Evolutionary conservation across 2,329 filamentous ascomycete genomes (phyloP).

Genomic region (Aspergillus pseudoviridinutans): DNA sequence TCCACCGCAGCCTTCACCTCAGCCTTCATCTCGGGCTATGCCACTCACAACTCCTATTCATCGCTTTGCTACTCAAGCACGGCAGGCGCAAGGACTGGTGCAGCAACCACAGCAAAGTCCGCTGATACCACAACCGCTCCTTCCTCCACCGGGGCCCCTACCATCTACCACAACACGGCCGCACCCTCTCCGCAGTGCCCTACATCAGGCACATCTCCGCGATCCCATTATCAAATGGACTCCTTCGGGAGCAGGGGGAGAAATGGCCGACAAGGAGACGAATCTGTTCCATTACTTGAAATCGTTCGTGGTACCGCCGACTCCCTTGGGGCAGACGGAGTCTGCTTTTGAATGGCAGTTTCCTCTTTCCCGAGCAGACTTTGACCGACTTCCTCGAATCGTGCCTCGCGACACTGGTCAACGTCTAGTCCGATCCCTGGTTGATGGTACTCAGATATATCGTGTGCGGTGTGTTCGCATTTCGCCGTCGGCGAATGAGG

Average conservation of each 20-base stretch:
- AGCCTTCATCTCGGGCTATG: background rate
- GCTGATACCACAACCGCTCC: conserved; percentile 13
- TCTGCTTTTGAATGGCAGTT: conserved; percentile 34
- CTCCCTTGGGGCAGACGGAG: conserved; percentile 21
- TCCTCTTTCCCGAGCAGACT: conserved; percentile 25
- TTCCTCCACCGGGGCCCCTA: conserved; percentile 33
- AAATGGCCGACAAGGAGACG: conserved; percentile 21
- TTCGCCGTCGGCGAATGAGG: conserved; percentile 22
- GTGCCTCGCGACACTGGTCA: conserved; percentile 14
- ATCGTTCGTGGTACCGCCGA: conserved; percentile 28
- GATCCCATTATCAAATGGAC: conserved; percentile 46
- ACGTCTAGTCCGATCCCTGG: conserved; percentile 31
- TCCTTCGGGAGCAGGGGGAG: conserved; percentile 13
- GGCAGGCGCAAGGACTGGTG: background rate
- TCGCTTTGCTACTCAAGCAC: background rate
- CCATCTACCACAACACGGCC: conserved; percentile 40
- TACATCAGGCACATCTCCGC: conserved; percentile 57
- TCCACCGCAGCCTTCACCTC: background rate
- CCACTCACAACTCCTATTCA: background rate
- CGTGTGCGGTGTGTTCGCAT: conserved; percentile 65
- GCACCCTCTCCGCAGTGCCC: conserved; percentile 44
- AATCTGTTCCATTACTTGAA: conserved; percentile 36
- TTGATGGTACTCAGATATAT: conserved; percentile 56
- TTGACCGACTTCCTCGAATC: conserved; percentile 30
- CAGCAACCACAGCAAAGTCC: background rate